phyloP scores from a whole-genome alignment of 2,329 filamentous ascomycete genomes.

The Arthrobotrys megalospora region DNA sequence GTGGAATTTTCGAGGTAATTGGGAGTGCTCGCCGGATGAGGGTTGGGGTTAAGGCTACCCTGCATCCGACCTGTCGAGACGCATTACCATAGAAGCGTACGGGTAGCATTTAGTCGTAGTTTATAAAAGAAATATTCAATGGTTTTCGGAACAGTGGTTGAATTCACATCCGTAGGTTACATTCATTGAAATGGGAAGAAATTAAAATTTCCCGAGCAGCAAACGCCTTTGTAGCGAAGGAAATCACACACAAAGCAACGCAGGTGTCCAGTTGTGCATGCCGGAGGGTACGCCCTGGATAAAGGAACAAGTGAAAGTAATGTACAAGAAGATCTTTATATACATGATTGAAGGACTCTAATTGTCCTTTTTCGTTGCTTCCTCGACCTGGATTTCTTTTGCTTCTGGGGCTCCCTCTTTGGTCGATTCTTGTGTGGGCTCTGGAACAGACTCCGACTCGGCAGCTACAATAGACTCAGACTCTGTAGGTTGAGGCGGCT shows the following conservation, averaged over 20 bases:
- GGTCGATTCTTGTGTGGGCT: conserved; percentile 31
- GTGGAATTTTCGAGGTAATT: conserved; percentile 25
- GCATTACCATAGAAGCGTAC: conserved; percentile 46
- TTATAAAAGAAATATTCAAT: neutral
- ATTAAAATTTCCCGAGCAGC: conserved; percentile 43
- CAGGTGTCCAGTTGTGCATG: conserved; percentile 3
- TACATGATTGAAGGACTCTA: conserved; percentile 33
- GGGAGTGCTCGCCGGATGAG: neutral
- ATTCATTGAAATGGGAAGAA: conserved; percentile 6
- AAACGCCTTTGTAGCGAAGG: conserved; percentile 30
- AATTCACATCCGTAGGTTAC: neutral
- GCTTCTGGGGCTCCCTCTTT: conserved; percentile 37
- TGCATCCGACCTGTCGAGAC: conserved; percentile 45
- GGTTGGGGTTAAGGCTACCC: conserved; percentile 3
- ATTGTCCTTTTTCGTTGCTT: conserved; percentile 51
- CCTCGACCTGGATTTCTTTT: conserved; percentile 58
- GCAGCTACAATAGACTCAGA: conserved; percentile 51
- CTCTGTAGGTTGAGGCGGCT: conserved; percentile 48
- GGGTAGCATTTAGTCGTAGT: conserved; percentile 38
- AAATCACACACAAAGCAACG: conserved; percentile 41
- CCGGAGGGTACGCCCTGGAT: neutral
- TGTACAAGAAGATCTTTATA: conserved; percentile 47
- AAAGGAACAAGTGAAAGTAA: conserved; percentile 33
- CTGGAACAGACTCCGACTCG: conserved; percentile 46
- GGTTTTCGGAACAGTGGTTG: conserved; percentile 1